Percentiles rank a stretch among this genome's conserved stretches.
phyloP scores from a whole-genome alignment of 495 filamentous ascomycete species.

The Aspergillus saccharolyticus region DNA sequence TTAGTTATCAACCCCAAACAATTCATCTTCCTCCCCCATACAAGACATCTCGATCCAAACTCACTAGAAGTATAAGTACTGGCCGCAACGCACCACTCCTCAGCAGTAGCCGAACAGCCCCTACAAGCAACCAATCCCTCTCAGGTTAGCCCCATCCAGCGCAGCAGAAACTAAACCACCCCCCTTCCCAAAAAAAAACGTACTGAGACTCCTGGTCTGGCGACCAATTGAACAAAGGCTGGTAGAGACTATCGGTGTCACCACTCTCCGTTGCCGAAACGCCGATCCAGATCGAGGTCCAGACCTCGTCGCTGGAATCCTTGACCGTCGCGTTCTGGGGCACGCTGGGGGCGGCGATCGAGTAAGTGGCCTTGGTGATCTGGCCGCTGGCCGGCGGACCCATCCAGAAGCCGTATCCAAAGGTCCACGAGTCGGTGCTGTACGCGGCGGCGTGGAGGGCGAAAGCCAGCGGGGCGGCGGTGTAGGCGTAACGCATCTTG shows the following conservation, averaged over 20 bases:
- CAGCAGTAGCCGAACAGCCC: constrained; percentile 12
- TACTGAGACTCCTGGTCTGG: constrained; percentile 20
- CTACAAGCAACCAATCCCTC: not conserved
- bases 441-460: constrained; percentile 14
- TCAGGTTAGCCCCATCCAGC: not conserved
- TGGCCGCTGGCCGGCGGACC: constrained; percentile 12
- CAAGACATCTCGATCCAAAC: no score
- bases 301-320: constrained; percentile 11
- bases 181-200: no score
- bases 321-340: constrained; percentile 4
- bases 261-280: constrained; percentile 9
- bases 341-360: constrained; percentile 15
- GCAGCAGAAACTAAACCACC: no score
- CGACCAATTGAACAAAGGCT: constrained; percentile 21
- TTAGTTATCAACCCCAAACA: no score
- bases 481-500: not conserved
- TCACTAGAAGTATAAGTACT: constrained; percentile 18
- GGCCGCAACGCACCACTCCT: constrained; percentile 20
- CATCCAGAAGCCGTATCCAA: constrained; percentile 19
- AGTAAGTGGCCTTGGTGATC: constrained; percentile 21
- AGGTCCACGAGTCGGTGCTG: constrained; percentile 14
- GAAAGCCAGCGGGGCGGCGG: constrained; percentile 4
- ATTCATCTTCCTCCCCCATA: no score
- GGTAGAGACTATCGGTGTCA: constrained; percentile 12
- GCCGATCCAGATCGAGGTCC: constrained; percentile 20